phyloP scores from a whole-genome alignment of 2,329 filamentous ascomycete genomes.

The Raffaelea albimanens region DNA sequence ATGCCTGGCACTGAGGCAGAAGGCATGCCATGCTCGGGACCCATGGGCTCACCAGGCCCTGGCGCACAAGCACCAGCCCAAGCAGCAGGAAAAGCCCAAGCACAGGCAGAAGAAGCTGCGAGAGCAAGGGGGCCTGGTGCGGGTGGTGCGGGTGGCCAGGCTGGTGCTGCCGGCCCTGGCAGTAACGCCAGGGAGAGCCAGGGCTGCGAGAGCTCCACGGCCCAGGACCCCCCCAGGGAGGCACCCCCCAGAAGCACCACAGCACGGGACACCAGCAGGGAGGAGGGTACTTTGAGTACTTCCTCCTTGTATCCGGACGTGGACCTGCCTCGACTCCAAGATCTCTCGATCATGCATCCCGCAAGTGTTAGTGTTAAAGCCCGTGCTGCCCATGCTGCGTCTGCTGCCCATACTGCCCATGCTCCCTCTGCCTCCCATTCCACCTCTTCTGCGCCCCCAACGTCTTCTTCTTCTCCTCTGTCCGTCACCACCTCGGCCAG shows the following conservation, averaged over 20 bases:
- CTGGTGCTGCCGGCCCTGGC: background rate
- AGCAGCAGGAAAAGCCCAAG: constrained; percentile 1
- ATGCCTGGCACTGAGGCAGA: too few species aligned
- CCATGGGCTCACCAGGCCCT: too few species aligned
- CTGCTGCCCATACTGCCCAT: too few species aligned
- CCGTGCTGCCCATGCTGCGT: background rate
- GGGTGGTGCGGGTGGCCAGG: background rate
- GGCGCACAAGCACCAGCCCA: too few species aligned
- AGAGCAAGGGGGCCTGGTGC: background rate
- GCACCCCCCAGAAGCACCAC: background rate
- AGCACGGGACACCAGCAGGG: background rate
- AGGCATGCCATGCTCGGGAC: too few species aligned
- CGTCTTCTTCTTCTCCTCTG: background rate
- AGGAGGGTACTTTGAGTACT: background rate
- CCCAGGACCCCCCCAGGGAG: too few species aligned
- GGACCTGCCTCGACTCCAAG: constrained; percentile 22
- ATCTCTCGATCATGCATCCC: constrained; percentile 18
- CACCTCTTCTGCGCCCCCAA: background rate
- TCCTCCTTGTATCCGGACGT: constrained; percentile 14
- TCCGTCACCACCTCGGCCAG: constrained; percentile 6
- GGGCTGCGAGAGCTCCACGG: too few species aligned
- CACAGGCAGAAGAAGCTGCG: background rate
- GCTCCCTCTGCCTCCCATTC: too few species aligned
- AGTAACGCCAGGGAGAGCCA: too few species aligned
- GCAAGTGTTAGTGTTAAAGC: too few species aligned